Percentiles rank a stretch among this genome's conserved stretches.
Evolutionary conservation across 2,329 filamentous ascomycete species (phyloP).

Genomic region (Fusarium phyllophilum): DNA sequence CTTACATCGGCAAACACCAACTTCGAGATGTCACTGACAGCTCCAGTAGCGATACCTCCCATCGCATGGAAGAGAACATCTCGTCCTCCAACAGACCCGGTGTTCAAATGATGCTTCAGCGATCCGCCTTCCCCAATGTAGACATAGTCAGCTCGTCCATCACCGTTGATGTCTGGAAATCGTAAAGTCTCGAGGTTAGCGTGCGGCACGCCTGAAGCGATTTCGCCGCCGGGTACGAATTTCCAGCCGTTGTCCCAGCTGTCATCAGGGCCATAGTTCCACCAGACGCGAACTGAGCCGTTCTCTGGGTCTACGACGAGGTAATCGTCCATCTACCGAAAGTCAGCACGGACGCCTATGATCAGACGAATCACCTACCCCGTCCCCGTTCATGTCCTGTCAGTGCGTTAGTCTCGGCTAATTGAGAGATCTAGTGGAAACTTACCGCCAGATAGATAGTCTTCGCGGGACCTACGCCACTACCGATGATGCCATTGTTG

Average conservation of each 20-base stretch:
- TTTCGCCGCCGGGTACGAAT: conserved; percentile 31
- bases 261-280: background rate
- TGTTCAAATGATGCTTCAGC: conserved; percentile 35
- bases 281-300: conserved; percentile 2
- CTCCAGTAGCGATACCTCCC: conserved; percentile 4
- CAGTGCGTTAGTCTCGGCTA: background rate
- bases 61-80: background rate
- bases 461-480: background rate
- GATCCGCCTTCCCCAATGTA: conserved; percentile 36
- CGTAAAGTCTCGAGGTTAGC: conserved; percentile 37
- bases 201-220: conserved; percentile 39
- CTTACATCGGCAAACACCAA: conserved; percentile 16
- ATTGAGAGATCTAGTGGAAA: accelerated
- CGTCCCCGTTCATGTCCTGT: conserved; percentile 13
- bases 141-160: conserved; percentile 42
- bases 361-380: background rate
- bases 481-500: conserved; percentile 5
- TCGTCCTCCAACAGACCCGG: conserved; percentile 2
- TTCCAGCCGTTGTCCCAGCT: conserved; percentile 7
- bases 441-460: conserved; percentile 10
- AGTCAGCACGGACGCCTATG: background rate
- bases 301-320: background rate
- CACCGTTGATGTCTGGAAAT: conserved; percentile 43
- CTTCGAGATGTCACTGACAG: background rate
- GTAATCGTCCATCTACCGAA: background rate